A percentile compares a stretch with the other conserved stretches of the same genome.
These are phyloP conservation scores for Fusarium mundagurra DNA, from an alignment of 2,329 filamentous ascomycete genomes.

Conservation along the genomic window DNA sequence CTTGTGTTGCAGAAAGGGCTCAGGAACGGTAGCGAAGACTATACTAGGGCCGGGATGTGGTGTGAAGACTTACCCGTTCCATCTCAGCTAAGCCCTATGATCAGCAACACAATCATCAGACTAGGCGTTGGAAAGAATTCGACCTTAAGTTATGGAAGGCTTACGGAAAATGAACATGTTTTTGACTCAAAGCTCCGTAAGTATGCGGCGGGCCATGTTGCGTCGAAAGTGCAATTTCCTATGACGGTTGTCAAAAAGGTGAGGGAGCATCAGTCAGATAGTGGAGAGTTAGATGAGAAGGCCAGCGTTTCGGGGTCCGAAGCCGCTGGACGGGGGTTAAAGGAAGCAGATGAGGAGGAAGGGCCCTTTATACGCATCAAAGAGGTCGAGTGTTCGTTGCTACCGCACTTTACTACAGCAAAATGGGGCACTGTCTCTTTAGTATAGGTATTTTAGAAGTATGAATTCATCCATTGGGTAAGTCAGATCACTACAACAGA, in stretches of 20 bases:
- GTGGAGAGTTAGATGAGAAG: accelerated
- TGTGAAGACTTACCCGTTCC: no score
- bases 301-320: accelerated
- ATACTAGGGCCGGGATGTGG: background rate
- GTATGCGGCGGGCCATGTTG: background rate
- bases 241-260: accelerated
- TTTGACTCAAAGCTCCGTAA: accelerated
- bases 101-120: background rate
- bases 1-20: background rate
- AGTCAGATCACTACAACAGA: no score
- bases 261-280: accelerated
- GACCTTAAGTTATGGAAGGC: accelerated
- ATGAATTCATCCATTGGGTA: accelerated
- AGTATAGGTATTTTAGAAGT: background rate
- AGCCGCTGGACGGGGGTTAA: accelerated
- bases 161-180: accelerated
- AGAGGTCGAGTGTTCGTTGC: background rate
- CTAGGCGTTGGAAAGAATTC: accelerated
- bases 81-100: background rate
- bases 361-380: accelerated
- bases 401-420: background rate
- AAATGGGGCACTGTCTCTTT: background rate
- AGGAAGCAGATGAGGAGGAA: accelerated
- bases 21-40: accelerated
- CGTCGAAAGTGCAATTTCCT: accelerated